Evolutionary conservation across 805 yeast genomes (phyloP), one percentile per base, ranked within the genome.

Genomic region (Yarrowia osloensis): DNA sequence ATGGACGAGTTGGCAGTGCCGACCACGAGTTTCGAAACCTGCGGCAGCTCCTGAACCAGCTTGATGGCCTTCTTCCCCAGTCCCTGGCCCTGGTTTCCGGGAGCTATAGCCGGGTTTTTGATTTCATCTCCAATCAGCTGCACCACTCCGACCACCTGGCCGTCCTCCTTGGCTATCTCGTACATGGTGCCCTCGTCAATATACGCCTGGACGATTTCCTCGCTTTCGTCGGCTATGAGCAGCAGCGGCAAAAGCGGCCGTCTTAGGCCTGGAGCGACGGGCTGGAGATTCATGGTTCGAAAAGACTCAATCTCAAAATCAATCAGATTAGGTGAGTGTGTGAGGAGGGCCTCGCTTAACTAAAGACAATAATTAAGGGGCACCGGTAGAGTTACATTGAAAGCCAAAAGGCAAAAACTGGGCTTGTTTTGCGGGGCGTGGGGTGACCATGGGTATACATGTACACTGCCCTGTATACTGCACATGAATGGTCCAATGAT

Each of bases 1-100:
- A 57, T 57, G 13, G 63, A 57, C 17, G 63, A 57, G 22, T 57
- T 57, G 24, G 63, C 63, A 6, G 63, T 57, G 19, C 63, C 63
- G 26, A 57, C 63, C 3, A 28, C 28, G n/a, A 57, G 63, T 13
- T 5, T 57, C 15, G 63, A 11, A 7, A 28, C 35, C 2, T 22
- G 15, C 2, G 59, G 26, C 17, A 26, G 47, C 17, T n/a, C 37
- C 49, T 57, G 63, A 7, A 57, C 39, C 19, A 40, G 39, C 21
- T 13, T 13, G 15, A 57, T 57, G 4, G 63, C 49, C 37, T 13
- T 28, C 11, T 57, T 57, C 4, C 63, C 63, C 29, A 57, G 49
- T 12, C 63, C 63, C 29, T 40, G 31, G 9, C 63, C 49, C 49
- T 57, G 63, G 22, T 40, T 35, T 5, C 28, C 28, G 4, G 63